These are phyloP conservation scores for Cercospora sp. DNA, from an alignment of 2,329 filamentous ascomycete genomes.

Conservation along the genomic window DNA sequence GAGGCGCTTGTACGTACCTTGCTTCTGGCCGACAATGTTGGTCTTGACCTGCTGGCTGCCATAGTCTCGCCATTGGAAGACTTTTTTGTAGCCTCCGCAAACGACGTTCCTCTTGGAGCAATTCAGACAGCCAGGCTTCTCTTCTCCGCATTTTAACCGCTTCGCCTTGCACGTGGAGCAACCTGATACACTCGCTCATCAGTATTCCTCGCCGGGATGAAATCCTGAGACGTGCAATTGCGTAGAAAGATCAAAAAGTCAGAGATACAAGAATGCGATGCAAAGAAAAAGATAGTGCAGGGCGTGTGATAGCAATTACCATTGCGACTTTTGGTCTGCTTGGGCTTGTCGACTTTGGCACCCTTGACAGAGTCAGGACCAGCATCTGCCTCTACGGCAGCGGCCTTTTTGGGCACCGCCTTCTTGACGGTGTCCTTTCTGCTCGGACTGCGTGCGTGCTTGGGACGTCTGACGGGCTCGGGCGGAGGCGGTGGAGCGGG, in stretches of 20 bases:
- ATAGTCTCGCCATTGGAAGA: slow-evolving; percentile 71
- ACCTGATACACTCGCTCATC: slow-evolving; percentile 48
- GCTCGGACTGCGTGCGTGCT: slow-evolving; percentile 31
- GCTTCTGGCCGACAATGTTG: slow-evolving; percentile 41
- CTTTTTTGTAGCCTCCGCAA: slow-evolving; percentile 72
- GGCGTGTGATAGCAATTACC: slow-evolving; percentile 52
- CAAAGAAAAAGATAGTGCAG: slow-evolving; percentile 8
- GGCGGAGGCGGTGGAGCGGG: slow-evolving; percentile 25
- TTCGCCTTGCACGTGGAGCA: slow-evolving; percentile 74
- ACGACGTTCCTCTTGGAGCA: slow-evolving; percentile 59
- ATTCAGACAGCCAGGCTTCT: slow-evolving; percentile 50
- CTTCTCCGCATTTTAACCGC: slow-evolving; percentile 72
- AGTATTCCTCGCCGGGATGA: slow-evolving; percentile 21
- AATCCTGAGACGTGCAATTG: not conserved
- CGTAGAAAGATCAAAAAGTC: not conserved
- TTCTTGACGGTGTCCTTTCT: slow-evolving; percentile 30
- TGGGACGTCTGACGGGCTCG: slow-evolving; percentile 34
- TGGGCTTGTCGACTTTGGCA: slow-evolving; percentile 57
- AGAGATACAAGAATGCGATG: not conserved
- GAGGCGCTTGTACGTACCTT: slow-evolving; percentile 10
- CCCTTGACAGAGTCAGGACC: slow-evolving; percentile 30
- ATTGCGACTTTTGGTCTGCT: slow-evolving; percentile 74
- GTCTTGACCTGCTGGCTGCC: slow-evolving; percentile 46
- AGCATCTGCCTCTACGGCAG: slow-evolving; percentile 18
- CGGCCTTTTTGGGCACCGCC: slow-evolving; percentile 26